Evolutionary conservation across 2,329 filamentous ascomycete genomes (phyloP).

Genomic region (Aplosporella prunicola): DNA sequence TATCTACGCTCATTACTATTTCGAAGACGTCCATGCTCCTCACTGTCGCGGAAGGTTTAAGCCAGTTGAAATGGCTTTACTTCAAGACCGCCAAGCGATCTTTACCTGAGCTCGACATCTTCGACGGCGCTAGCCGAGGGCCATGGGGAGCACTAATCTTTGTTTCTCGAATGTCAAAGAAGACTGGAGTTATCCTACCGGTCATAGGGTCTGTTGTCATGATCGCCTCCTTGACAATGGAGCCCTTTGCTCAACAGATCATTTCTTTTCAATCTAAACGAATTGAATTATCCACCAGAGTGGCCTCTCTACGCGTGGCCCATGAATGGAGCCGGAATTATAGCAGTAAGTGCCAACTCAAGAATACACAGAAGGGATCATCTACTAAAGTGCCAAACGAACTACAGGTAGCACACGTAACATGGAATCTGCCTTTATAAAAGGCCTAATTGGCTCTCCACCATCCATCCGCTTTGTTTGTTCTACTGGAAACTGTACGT

Average conservation of each 20-base stretch:
- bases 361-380: too few species aligned
- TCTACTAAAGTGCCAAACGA: too few species aligned
- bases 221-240: neutral
- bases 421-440: too few species aligned
- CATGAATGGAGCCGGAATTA: too few species aligned
- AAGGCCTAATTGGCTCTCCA: neutral
- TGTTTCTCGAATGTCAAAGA: neutral
- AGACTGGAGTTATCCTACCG: too few species aligned
- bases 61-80: slow-evolving; percentile 31
- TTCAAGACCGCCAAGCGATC: slow-evolving; percentile 13
- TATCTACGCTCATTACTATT: slow-evolving; percentile 26
- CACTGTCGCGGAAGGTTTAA: slow-evolving; percentile 22
- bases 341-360: too few species aligned
- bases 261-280: neutral
- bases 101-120: slow-evolving; percentile 20
- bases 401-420: too few species aligned
- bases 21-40: slow-evolving; percentile 24
- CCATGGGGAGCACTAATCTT: neutral
- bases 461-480: neutral
- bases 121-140: slow-evolving; percentile 21
- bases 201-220: too few species aligned
- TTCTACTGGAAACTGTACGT: neutral
- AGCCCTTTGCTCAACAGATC: neutral
- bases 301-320: too few species aligned
- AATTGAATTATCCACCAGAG: neutral